A percentile compares a stretch with the other conserved stretches of the same genome.
Conservation (phyloP, 306 rosid genomes). For the Sesbania bispinosa region DNA sequence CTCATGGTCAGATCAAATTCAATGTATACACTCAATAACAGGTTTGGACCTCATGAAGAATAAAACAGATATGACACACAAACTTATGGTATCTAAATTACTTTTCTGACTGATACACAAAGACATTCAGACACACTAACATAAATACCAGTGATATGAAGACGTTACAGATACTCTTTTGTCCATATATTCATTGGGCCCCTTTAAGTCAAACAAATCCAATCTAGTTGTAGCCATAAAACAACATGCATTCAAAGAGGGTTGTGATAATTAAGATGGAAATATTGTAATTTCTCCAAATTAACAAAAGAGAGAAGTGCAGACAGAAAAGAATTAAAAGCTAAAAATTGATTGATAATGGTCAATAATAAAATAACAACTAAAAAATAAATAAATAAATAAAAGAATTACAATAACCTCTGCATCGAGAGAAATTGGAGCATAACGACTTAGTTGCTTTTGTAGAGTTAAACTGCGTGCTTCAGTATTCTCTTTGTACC, state of each 20-base stretch:
- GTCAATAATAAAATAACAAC: conserved; percentile 13
- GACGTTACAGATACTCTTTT: neutral
- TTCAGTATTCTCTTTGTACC: conserved; percentile 66
- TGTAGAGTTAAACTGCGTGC: conserved; percentile 62
- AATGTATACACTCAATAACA: too few relatives aligned
- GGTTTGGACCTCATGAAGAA: too few relatives aligned
- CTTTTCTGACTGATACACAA: too few relatives aligned
- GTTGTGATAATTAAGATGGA: too few relatives aligned
- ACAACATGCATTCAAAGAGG: too few relatives aligned
- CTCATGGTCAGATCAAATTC: too few relatives aligned
- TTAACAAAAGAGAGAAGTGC: neutral
- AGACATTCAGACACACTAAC: too few relatives aligned
- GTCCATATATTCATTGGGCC: neutral
- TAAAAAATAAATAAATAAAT: conserved; percentile 1
- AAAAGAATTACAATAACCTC: conserved; percentile 60
- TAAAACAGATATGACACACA: too few relatives aligned
- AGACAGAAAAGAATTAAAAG: neutral
- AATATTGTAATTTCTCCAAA: too few relatives aligned
- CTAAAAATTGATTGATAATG: neutral
- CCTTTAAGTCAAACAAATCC: neutral
- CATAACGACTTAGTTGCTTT: conserved; percentile 76
- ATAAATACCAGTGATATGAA: neutral
- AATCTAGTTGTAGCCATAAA: too few relatives aligned
- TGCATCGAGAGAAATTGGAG: conserved; percentile 62
- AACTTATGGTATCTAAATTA: too few relatives aligned